A percentile compares a stretch with the other conserved stretches of the same genome.
These are phyloP conservation scores for Botrytis pseudocinerea DNA, from an alignment of 2,329 filamentous ascomycete genomes.

Conservation along the genomic window DNA sequence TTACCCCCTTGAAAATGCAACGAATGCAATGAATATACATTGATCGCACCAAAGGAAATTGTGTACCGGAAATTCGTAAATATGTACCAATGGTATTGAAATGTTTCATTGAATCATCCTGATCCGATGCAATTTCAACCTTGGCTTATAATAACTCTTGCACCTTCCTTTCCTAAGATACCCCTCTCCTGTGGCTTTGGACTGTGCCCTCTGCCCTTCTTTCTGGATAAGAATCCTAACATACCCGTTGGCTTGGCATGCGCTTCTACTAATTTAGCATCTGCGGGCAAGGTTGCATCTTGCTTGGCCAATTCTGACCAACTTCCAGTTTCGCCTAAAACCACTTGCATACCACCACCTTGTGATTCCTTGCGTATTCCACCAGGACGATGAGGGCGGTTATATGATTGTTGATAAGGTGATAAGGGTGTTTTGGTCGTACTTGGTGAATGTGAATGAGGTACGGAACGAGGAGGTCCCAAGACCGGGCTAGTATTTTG, in stretches of 20 bases:
- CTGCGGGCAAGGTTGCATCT: slow-evolving; percentile 70
- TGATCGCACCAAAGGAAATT: slow-evolving; percentile 5
- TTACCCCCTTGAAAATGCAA: slow-evolving; percentile 16
- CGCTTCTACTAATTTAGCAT: slow-evolving; percentile 57
- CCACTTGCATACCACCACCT: slow-evolving; percentile 80
- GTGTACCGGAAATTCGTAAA: slow-evolving; percentile 4
- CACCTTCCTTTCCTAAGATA: slow-evolving; percentile 92
- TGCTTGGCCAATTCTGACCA: slow-evolving; percentile 91
- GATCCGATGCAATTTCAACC: slow-evolving; percentile 11
- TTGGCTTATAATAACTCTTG: slow-evolving; percentile 71
- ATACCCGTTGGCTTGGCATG: slow-evolving; percentile 71
- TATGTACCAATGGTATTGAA: not conserved
- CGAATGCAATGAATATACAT: slow-evolving; percentile 19
- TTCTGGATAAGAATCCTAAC: slow-evolving; percentile 84
- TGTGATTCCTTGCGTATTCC: slow-evolving; percentile 37
- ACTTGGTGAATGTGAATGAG: slow-evolving; percentile 15
- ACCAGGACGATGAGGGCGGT: slow-evolving; percentile 31
- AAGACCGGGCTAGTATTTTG: slow-evolving; percentile 17
- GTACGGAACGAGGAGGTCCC: slow-evolving; percentile 21
- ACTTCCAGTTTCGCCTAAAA: slow-evolving; percentile 82
- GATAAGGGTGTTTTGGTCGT: slow-evolving; percentile 31
- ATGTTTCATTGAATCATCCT: slow-evolving; percentile 6
- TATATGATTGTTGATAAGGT: slow-evolving; percentile 39
- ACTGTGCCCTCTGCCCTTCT: slow-evolving; percentile 86
- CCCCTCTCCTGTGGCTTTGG: slow-evolving; percentile 93